phyloP scores from a whole-genome alignment of 1,139 yeast genomes.

The Candida buenavistaensis region DNA sequence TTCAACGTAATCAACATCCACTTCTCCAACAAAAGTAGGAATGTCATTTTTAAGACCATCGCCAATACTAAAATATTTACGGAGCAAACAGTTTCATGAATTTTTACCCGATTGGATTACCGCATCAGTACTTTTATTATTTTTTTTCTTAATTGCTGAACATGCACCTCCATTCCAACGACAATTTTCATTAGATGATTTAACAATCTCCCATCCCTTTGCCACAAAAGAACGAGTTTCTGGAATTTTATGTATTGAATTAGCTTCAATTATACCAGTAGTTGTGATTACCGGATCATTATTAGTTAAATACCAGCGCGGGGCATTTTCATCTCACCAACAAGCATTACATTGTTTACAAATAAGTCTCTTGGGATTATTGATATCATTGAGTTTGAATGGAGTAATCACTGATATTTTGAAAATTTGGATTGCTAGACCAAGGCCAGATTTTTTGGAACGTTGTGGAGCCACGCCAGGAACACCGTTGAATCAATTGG shows the following conservation, averaged over 20 bases:
- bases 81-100: constrained; percentile 15
- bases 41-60: constrained; percentile 12
- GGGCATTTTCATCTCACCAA: constrained; percentile 9
- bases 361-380: constrained; percentile 25
- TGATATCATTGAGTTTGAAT: constrained; percentile 21
- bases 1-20: not conserved
- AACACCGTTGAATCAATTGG: constrained; percentile 38
- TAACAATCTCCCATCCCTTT: constrained; percentile 45
- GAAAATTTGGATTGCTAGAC: constrained; percentile 77
- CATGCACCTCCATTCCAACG: constrained; percentile 35
- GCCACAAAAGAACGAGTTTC: constrained; percentile 38
- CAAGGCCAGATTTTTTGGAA: constrained; percentile 76
- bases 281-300: constrained; percentile 13
- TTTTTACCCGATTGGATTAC: constrained; percentile 33
- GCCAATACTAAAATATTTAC: constrained; percentile 7
- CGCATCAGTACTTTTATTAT: constrained; percentile 22
- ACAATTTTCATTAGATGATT: constrained; percentile 30
- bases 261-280: constrained; percentile 21
- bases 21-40: not conserved
- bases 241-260: constrained; percentile 20
- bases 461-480: constrained; percentile 57
- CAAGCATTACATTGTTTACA: constrained; percentile 22
- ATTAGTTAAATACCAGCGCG: constrained; percentile 8
- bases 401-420: constrained; percentile 60
- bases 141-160: constrained; percentile 36